phyloP scores from a whole-genome alignment of 345 rosid genomes.

The Anastatica hierochuntica region DNA sequence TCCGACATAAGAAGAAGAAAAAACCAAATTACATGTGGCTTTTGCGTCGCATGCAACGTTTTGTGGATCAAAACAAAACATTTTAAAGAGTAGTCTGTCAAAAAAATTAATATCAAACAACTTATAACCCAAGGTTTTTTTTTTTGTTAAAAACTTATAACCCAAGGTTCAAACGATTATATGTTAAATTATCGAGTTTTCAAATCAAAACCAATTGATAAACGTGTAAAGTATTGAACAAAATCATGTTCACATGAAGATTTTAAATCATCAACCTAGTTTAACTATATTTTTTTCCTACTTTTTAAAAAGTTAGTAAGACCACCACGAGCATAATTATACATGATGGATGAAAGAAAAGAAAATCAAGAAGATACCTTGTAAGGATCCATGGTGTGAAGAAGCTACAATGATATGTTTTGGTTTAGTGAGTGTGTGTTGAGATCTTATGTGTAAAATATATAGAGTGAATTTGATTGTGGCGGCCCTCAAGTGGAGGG shows the following conservation, averaged over 20 bases:
- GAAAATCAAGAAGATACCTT: constrained; percentile 10
- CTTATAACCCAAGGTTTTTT: not conserved
- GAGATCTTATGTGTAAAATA: not conserved
- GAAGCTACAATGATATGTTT: constrained; percentile 1
- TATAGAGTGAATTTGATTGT: constrained; percentile 14
- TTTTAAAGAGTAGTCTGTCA: constrained; percentile 13
- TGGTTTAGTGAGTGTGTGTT: constrained; percentile 20
- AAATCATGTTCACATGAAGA: too few relatives aligned
- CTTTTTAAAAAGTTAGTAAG: not conserved
- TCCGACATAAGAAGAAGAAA: constrained; percentile 2
- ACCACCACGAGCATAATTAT: not conserved
- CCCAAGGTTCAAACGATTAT: too few relatives aligned
- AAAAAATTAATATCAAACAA: constrained; percentile 1
- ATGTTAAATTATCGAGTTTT: too few relatives aligned
- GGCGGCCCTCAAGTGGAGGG: constrained; percentile 7
- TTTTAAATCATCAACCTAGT: too few relatives aligned
- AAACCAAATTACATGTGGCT: constrained; percentile 3
- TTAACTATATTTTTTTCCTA: too few relatives aligned
- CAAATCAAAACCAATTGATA: too few relatives aligned
- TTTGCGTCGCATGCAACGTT: constrained; percentile 5
- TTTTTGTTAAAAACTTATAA: too few relatives aligned
- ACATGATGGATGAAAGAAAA: not conserved
- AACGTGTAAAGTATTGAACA: too few relatives aligned
- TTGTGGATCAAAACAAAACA: constrained; percentile 6
- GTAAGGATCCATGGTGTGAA: constrained; percentile 29